These are phyloP conservation scores for Irpex sp. DNA, from an alignment of 1,284 basidiomycete genomes.

Conservation along the genomic window DNA sequence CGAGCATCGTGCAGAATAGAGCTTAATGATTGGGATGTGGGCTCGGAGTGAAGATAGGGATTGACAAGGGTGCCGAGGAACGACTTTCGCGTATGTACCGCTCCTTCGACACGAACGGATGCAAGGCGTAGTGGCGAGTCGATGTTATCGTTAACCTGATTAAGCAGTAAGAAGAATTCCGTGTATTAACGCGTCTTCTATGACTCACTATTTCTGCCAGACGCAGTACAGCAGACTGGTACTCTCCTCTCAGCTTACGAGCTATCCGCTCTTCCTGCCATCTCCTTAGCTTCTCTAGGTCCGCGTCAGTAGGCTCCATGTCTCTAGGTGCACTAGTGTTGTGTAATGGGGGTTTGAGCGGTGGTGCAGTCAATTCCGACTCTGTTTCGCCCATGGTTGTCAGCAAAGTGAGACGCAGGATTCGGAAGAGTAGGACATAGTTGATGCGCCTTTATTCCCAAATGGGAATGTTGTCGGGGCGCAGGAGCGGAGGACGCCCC, in stretches of 20 bases:
- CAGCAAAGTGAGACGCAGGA: no score
- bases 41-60: constrained; percentile 48
- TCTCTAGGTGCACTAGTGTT: constrained; percentile 51
- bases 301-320: constrained; percentile 41
- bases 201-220: constrained; percentile 67
- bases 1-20: constrained; percentile 68
- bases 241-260: constrained; percentile 69
- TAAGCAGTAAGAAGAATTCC: constrained; percentile 42
- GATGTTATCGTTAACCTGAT: constrained; percentile 66
- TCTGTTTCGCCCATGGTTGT: constrained; percentile 18
- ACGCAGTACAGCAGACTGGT: constrained; percentile 67
- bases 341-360: constrained; percentile 47
- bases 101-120: constrained; percentile 79
- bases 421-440: not conserved
- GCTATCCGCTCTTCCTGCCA: constrained; percentile 72
- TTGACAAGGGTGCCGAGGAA: constrained; percentile 80
- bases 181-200: not conserved
- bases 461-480: not conserved
- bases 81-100: constrained; percentile 66
- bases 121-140: constrained; percentile 60
- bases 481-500: not conserved
- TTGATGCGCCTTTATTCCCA: not conserved
- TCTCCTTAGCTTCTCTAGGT: constrained; percentile 52
- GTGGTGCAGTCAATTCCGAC: constrained; percentile 26
- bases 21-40: constrained; percentile 45